Base-by-base conservation (phyloP, 2,329 filamentous ascomycete species). In the Fusarium subtropicale region DNA sequence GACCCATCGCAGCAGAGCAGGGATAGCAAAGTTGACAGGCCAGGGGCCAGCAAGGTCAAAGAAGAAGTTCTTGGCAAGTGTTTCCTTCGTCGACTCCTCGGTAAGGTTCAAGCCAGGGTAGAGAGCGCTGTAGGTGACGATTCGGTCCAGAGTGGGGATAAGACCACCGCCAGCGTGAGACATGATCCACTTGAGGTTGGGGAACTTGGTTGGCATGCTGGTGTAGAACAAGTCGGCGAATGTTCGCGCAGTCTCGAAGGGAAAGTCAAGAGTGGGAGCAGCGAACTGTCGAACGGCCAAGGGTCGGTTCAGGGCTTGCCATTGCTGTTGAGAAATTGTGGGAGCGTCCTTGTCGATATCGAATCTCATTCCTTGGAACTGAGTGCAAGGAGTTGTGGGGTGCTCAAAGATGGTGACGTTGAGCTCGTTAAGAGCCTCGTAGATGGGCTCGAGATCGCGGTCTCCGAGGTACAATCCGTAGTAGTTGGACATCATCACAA, bases 151-250 rank as follows among this genome's bases (percentile, higher is more conserved):
- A 1, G 72, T 74, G 4, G 74, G 69, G 3, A 75, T 46, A 4
- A 76, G 64, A 2, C 60, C 74, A 10, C 74, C 74, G 0, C 74
- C 72, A 12, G 68, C 73, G 20, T 76, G 74, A 0, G 74, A 71
- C 8, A 76, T 71, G 15, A 76, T 76, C 73, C 73, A 76, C 13
- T 28, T 66, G 6, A 76, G 50, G 24, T 55, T 30, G 7, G 74
- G 55, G 24, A 75, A 76, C 12, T 73, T 67, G 1, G 41, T 56
- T 1, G 73, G 73, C 6, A 76, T 66, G 16, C 59, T 42, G 1
- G 69, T 68, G 31, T 65, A 67, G 26, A 72, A 65, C 2, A 72
- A 22, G n/a, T 72, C 69, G 22, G 69, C 64, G 28, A 72, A 71
- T 2, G 69, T 59, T 2, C 69, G 69, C 1, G 69, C 64, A 1